Evolutionary conservation across 495 filamentous ascomycete genomes (phyloP), one percentile per base, ranked within the genome.

Genomic region (Lepraria neglecta): DNA sequence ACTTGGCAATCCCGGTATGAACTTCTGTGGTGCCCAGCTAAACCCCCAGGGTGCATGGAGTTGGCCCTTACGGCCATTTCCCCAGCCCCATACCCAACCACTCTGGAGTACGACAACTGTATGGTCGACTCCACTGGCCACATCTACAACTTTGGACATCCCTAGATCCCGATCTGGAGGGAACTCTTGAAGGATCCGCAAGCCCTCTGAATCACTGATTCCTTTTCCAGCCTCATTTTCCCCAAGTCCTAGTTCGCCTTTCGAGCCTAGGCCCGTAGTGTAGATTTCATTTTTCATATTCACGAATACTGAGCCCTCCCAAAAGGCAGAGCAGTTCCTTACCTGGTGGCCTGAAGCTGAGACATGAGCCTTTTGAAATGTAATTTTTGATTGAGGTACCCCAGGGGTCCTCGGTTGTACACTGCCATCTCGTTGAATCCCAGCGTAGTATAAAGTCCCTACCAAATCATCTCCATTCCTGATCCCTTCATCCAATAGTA

Each of bases 71-170:
- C 91, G 78, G 6, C 84, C 84, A 63, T 77, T 85, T 2, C 94
- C 94, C 94, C 94, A 97, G 3, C 92, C 94, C 71, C 86, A 96
- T 1, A 87, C 85, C 1, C 86, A 77, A 3, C 91, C 92, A 70
- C 86, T 86, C 31, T 78, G 79, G 1, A 95, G 72, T 5, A 96
- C 81, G 4, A 78, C 84, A 19, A 91, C 83, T 0, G 83, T 81
- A 69, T 98, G 94, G 17, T 80, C 79, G 76, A 95, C 85, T n/a
- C 88, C 80, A 47, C 88, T 85, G 0, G 84, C 73, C 12, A 97
- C 63, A 45, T 83, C 74, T 0, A 76, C 67, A 6, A 96, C 17
- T 43, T 19, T 38, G 21, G 51, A 55, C 51, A 28, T 11, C 3
- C 68, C 2, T 68, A 60, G 3, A 75, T 77, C 0, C 71, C 78